phyloP scores from a whole-genome alignment of 176 grass and related monocot species.

The Bonia amplexicaulis region DNA sequence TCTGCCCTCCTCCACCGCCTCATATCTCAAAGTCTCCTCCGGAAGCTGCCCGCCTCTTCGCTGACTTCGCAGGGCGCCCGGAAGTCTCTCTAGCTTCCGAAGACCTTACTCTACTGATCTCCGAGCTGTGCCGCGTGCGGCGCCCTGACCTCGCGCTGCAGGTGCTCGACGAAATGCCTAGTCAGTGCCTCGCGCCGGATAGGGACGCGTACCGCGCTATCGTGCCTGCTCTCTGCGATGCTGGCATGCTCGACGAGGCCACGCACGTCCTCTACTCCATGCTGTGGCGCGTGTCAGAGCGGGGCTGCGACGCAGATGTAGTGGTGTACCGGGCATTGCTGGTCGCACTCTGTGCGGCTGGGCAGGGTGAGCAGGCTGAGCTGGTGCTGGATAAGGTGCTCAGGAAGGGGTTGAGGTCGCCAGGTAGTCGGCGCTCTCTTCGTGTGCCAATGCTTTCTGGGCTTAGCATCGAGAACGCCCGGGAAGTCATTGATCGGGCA shows the following conservation, averaged over 20 bases:
- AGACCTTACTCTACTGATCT: conserved; percentile 52
- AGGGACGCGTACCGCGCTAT: conserved; percentile 53
- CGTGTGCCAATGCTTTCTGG: conserved; percentile 52
- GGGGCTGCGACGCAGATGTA: conserved; percentile 55
- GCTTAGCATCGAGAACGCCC: conserved; percentile 48
- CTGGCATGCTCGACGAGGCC: conserved; percentile 68
- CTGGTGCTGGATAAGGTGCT: conserved; percentile 65
- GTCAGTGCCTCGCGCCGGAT: conserved; percentile 44
- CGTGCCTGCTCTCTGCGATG: conserved; percentile 53
- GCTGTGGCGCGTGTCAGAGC: conserved; percentile 59
- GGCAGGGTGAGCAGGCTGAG: conserved; percentile 49
- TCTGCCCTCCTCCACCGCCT: conserved; percentile 57
- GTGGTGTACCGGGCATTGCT: conserved; percentile 58
- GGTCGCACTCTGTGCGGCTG: conserved; percentile 47
- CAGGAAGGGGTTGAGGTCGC: conserved; percentile 61
- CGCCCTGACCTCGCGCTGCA: conserved; percentile 53
- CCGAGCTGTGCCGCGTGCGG: conserved; percentile 7
- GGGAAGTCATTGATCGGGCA: conserved; percentile 46
- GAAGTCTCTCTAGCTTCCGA: conserved; percentile 43
- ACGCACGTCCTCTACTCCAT: conserved; percentile 75
- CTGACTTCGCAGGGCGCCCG: conserved; percentile 22
- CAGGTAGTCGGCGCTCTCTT: conserved; percentile 47
- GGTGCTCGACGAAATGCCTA: conserved; percentile 56
- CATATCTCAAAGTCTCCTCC: conserved; percentile 28
- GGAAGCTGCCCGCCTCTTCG: conserved; percentile 42